These are phyloP conservation scores for Phlebiopsis gigantea DNA, from an alignment of 768 basidiomycete species.

Conservation along the genomic window DNA sequence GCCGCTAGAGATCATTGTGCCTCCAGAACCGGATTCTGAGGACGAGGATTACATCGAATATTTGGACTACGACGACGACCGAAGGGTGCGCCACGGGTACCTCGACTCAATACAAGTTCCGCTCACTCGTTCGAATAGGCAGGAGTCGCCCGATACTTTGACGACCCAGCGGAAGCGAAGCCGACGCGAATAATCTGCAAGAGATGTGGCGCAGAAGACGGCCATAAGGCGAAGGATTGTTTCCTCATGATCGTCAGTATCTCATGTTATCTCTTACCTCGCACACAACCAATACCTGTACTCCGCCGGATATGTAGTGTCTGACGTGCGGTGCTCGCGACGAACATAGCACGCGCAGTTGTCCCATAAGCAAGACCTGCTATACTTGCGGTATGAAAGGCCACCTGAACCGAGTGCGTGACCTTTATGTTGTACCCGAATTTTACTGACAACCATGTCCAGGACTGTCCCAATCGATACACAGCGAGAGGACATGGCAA, in stretches of 20 bases:
- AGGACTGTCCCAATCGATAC: slow-evolving; percentile 61
- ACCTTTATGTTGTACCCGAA: not conserved
- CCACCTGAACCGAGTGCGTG: slow-evolving; percentile 61
- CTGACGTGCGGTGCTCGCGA: slow-evolving; percentile 76
- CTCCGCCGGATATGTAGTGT: slow-evolving; percentile 51
- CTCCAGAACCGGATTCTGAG: slow-evolving; percentile 38
- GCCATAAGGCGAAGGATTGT: slow-evolving; percentile 66
- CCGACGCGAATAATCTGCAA: slow-evolving; percentile 60
- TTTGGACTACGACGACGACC: slow-evolving; percentile 62
- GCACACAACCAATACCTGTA: not conserved
- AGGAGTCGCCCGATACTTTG: slow-evolving; percentile 59
- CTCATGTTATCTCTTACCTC: not conserved
- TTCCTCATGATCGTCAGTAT: slow-evolving; percentile 62
- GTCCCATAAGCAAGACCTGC: slow-evolving; percentile 78
- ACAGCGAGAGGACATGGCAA: slow-evolving; percentile 23
- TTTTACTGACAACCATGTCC: not conserved
- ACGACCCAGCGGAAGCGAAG: slow-evolving; percentile 39
- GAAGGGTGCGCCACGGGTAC: slow-evolving; percentile 37
- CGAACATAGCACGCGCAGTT: slow-evolving; percentile 72
- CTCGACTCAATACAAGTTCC: not conserved
- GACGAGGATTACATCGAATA: slow-evolving; percentile 71
- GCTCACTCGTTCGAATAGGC: slow-evolving; percentile 32
- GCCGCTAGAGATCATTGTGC: slow-evolving; percentile 42
- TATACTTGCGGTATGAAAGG: slow-evolving; percentile 83
- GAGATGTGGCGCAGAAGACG: slow-evolving; percentile 69